These are phyloP conservation scores for Akanthomyces uredinophilus DNA, from an alignment of 2,329 filamentous ascomycete genomes.

Conservation along the genomic window DNA sequence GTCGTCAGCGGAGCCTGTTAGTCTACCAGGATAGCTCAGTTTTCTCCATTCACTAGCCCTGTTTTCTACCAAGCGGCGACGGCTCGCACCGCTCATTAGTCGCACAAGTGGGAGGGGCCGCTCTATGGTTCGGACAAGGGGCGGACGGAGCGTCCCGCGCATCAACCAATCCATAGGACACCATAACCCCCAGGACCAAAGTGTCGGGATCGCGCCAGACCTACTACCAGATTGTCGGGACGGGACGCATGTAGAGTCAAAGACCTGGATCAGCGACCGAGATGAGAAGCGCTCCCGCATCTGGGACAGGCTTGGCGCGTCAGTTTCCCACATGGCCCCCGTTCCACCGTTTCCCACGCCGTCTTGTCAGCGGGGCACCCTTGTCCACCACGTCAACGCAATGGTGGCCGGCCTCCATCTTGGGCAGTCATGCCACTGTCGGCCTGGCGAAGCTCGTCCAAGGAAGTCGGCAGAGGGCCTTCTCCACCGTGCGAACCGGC, in stretches of 20 bases:
- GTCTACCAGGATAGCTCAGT: constrained; percentile 7
- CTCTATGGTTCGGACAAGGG: constrained; percentile 16
- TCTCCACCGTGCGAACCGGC: constrained; percentile 3
- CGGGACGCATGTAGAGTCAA: not conserved
- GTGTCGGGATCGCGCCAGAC: constrained; percentile 12
- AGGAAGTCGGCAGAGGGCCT: not conserved
- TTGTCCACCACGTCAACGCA: constrained; percentile 11
- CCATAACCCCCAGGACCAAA: constrained; percentile 6
- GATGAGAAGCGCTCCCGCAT: constrained; percentile 9
- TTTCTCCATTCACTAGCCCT: constrained; percentile 14
- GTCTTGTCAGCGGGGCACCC: constrained; percentile 7
- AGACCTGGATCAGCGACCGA: constrained; percentile 7
- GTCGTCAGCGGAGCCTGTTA: constrained; percentile 8
- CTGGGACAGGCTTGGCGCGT: constrained; percentile 2
- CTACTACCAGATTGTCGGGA: constrained; percentile 10
- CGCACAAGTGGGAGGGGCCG: constrained; percentile 14
- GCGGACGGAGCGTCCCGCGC: constrained; percentile 15
- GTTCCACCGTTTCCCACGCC: not conserved
- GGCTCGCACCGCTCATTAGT: constrained; percentile 17
- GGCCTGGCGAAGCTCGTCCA: not conserved
- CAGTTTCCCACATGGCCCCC: not conserved
- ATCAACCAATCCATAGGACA: constrained; percentile 14
- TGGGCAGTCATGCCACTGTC: constrained; percentile 9
- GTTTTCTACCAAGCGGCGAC: constrained; percentile 10
- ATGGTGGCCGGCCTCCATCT: constrained; percentile 10